Evolutionary conservation across 1,284 basidiomycete genomes (phyloP), one percentile per base, ranked within the genome.

Genomic region (Ceraceosorus bombacis): DNA sequence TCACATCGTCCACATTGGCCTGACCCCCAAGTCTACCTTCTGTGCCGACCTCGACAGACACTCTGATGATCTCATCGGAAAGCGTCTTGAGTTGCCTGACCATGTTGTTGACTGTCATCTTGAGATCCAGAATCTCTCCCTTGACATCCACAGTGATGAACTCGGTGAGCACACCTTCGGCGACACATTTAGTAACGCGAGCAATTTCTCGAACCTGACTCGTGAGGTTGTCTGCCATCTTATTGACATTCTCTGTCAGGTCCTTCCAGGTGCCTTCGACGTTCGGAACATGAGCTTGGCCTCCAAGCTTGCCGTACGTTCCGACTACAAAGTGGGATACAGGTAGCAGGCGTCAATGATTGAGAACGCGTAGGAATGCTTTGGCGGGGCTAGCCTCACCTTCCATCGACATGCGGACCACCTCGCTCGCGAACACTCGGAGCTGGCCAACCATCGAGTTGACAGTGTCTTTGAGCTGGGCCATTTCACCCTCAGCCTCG

Each of bases 101-200:
- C 77, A 78, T 78, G 65, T 78, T 77, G 65, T 78, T 78, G 61
- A 78, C 77, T 6, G 77, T 78, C 43, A 80, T 78, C 75, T 83
- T 97, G 78, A 97, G 81, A 68, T 96, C 92, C 6, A 95, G 82
- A 83, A 98, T 96, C 81, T 97, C 94, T 62, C 94, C 93, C 77
- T 93, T 89, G 36, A 94, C 93, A 73, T 96, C 92, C 65, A 96
- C 92, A 65, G 90, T 87, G 78, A 97, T 90, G 50, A 87, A 86
- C 78, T 91, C 88, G 67, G 83, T 85, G 55, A 97, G 81, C 74
- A 97, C 90, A 58, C 95, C 95, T 63, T 87, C 82, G 1, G 95
- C 94, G 66, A 98, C 94, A 50, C 76, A 78, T 51, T 78, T 78
- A 38, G 77, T 78, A 15, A 78, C 77, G n/a, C 76, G 74, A 0